phyloP scores from a whole-genome alignment of 2,329 filamentous ascomycete species.

The Lasiodiplodia hormozganensis region DNA sequence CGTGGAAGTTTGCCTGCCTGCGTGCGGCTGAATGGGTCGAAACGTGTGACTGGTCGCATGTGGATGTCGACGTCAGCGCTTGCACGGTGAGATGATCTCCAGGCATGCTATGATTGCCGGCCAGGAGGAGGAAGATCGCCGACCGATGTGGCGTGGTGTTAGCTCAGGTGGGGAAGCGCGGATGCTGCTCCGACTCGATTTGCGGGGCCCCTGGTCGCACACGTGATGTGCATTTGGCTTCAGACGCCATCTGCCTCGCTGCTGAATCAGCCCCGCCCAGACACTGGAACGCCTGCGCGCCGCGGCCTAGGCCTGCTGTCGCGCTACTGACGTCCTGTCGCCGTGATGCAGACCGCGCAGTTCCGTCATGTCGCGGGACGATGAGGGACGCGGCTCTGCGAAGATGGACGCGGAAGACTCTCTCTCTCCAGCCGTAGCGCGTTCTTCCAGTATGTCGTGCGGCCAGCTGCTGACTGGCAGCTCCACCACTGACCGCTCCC shows the following conservation, averaged over 20 bases:
- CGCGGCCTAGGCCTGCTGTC: conserved; percentile 4
- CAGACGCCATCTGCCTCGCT: not conserved
- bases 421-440: not conserved
- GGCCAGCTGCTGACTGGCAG: not conserved
- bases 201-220: no score
- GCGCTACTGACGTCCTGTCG: not conserved
- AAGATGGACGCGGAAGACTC: conserved; percentile 7
- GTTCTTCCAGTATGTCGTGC: conserved; percentile 7
- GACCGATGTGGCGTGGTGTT: no score
- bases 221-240: not conserved
- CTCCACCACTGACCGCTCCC: not conserved
- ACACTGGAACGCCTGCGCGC: not conserved
- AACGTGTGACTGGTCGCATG: no score
- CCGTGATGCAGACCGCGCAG: conserved; percentile 19
- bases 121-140: no score
- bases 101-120: no score
- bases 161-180: no score
- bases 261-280: conserved; percentile 16
- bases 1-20: no score
- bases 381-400: conserved; percentile 8
- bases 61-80: no score
- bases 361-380: conserved; percentile 11
- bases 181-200: no score
- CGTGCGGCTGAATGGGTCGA: no score
- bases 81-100: no score